A percentile compares a stretch with the other conserved stretches of the same genome.
phyloP scores from a whole-genome alignment of 768 basidiomycete species.

The Hypholoma fasciculare region DNA sequence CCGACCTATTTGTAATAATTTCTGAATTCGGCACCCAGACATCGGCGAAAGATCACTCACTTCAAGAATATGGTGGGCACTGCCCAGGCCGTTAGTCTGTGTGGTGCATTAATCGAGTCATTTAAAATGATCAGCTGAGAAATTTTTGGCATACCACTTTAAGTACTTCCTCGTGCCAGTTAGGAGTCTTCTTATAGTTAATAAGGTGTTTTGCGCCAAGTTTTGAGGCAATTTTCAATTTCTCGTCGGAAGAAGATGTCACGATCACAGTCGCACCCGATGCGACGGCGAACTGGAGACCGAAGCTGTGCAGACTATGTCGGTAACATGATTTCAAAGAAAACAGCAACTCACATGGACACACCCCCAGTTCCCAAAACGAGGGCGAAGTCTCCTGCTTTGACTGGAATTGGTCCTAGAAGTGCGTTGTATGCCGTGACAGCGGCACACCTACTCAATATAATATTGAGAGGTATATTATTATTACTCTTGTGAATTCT shows the following conservation, averaged over 20 bases:
- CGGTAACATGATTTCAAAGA: conserved; percentile 14
- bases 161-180: conserved; percentile 58
- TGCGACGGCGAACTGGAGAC: conserved; percentile 59
- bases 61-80: too few species aligned
- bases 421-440: conserved; percentile 67
- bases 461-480: too few species aligned
- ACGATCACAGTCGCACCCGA: conserved; percentile 65
- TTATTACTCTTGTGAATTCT: too few species aligned
- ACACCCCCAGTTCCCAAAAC: conserved; percentile 62
- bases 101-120: too few species aligned
- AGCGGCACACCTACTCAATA: conserved; percentile 47
- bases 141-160: conserved; percentile 36
- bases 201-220: conserved; percentile 58
- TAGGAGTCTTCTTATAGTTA: conserved; percentile 58
- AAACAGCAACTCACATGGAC: conserved; percentile 39
- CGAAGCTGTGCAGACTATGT: conserved; percentile 38
- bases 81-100: too few species aligned
- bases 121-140: neutral
- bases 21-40: too few species aligned
- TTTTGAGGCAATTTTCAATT: conserved; percentile 49
- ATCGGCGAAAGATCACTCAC: too few species aligned
- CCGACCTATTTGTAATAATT: too few species aligned
- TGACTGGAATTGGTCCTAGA: conserved; percentile 45
- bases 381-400: conserved; percentile 62
- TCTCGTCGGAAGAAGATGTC: conserved; percentile 68